Evolutionary conservation across 352 stramenopile species (phyloP).

Genomic region (Globisporangium barbulae): DNA sequence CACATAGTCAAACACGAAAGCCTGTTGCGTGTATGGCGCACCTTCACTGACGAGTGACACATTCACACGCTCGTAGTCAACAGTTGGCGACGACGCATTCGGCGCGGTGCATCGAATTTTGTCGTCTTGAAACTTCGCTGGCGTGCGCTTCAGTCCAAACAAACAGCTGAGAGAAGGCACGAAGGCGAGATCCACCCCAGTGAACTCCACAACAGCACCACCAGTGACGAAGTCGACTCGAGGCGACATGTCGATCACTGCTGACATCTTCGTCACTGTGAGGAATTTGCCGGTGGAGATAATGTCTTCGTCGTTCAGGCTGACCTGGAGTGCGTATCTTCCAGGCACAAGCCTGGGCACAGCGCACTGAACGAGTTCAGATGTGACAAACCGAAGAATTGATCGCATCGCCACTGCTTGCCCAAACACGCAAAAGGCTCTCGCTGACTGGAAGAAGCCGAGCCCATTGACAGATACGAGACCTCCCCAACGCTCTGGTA

Average conservation of each 20-base stretch:
- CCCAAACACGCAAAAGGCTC: conserved; percentile 29
- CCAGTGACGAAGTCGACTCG: conserved; percentile 28
- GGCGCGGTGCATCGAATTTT: conserved; percentile 31
- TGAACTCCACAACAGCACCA: conserved; percentile 29
- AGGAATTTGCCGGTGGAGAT: conserved; percentile 20
- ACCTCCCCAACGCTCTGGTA: conserved; percentile 22
- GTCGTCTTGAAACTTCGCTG: conserved; percentile 18
- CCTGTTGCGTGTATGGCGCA: conserved; percentile 20
- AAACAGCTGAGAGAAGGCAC: conserved; percentile 27
- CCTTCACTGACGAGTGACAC: conserved; percentile 25
- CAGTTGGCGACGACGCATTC: conserved; percentile 8
- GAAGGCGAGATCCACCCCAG: conserved; percentile 31
- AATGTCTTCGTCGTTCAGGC: conserved; percentile 25
- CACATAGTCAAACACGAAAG: conserved; percentile 33
- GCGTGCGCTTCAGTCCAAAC: conserved; percentile 25
- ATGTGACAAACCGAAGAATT: conserved; percentile 19
- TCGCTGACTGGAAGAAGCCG: conserved; percentile 27
- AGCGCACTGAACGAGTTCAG: conserved; percentile 23
- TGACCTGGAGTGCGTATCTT: conserved; percentile 22
- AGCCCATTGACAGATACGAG: conserved; percentile 28
- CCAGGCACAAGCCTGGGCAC: conserved; percentile 26
- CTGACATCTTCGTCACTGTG: conserved; percentile 21
- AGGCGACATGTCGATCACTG: conserved; percentile 27
- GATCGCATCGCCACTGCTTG: background rate
- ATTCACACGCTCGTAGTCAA: conserved; percentile 15